Evolutionary conservation across 495 filamentous ascomycete species (phyloP).

Genomic region (Penicillium crystallinum): DNA sequence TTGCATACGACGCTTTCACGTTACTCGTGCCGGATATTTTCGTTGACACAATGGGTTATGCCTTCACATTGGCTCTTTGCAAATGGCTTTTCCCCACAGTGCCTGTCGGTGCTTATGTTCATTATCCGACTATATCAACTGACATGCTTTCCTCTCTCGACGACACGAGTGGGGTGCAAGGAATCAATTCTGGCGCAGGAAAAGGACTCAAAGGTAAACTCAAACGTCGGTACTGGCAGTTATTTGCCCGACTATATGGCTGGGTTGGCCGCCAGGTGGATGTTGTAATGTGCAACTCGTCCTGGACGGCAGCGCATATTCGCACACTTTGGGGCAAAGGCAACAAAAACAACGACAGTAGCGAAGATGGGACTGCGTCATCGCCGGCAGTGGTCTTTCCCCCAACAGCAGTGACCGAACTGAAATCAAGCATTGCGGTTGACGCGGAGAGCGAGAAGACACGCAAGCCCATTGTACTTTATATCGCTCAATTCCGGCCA

Average conservation of each 20-base stretch:
- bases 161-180: slow-evolving; percentile 58
- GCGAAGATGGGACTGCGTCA: slow-evolving; percentile 24
- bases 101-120: slow-evolving; percentile 89
- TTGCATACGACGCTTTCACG: slow-evolving; percentile 90
- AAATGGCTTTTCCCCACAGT: slow-evolving; percentile 77
- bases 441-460: slow-evolving; percentile 56
- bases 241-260: slow-evolving; percentile 78
- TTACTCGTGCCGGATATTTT: slow-evolving; percentile 90
- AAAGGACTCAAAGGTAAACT: slow-evolving; percentile 56
- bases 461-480: slow-evolving; percentile 69
- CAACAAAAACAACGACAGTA: slow-evolving; percentile 23
- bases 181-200: slow-evolving; percentile 78
- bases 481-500: slow-evolving; percentile 94
- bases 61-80: slow-evolving; percentile 76
- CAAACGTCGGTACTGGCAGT: slow-evolving; percentile 79
- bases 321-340: slow-evolving; percentile 65
- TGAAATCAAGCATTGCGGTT: slow-evolving; percentile 66
- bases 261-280: slow-evolving; percentile 77
- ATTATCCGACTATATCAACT: slow-evolving; percentile 97
- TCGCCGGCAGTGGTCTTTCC: slow-evolving; percentile 71
- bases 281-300: slow-evolving; percentile 93
- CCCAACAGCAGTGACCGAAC: slow-evolving; percentile 80
- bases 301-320: slow-evolving; percentile 88
- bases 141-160: slow-evolving; percentile 90
- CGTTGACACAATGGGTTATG: slow-evolving; percentile 97